Evolutionary conservation across 73 alveolate genomes (phyloP).

Genomic region (Paramecium sexaurelia): DNA sequence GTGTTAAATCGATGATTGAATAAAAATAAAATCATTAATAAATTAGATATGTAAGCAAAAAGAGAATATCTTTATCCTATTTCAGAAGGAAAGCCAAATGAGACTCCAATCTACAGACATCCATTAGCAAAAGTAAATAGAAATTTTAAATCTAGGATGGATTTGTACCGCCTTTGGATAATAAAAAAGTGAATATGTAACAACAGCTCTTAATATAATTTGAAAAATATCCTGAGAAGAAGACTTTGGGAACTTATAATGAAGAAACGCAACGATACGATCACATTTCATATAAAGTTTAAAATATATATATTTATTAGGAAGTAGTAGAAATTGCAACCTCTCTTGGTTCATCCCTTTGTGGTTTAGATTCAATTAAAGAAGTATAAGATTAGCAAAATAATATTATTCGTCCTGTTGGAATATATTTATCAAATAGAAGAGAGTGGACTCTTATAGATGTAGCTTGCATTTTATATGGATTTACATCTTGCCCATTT

Average conservation of each 20-base stretch:
- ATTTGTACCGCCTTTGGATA: neutral
- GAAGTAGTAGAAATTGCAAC: neutral
- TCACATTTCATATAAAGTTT: neutral
- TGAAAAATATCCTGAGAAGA: neutral
- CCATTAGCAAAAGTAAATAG: constrained; percentile 41
- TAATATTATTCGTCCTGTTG: constrained; percentile 51
- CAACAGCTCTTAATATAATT: neutral
- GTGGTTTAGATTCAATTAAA: neutral
- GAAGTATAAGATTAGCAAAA: neutral
- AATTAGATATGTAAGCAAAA: constrained; percentile 15
- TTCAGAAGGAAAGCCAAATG: neutral
- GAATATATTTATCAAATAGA: constrained; percentile 86
- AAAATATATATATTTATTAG: neutral
- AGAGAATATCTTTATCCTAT: constrained; percentile 19
- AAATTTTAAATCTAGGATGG: neutral
- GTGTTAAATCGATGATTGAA: neutral
- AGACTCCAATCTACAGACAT: constrained; percentile 77
- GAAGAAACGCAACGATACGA: constrained; percentile 8
- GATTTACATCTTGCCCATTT: constrained; percentile 84
- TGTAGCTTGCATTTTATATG: constrained; percentile 77
- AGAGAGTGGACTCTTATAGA: constrained; percentile 87
- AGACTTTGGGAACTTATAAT: neutral
- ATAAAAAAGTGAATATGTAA: neutral
- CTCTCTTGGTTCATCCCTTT: neutral
- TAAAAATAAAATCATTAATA: neutral